Base-by-base conservation (phyloP, 371 early-diverging fungal genomes). In the Mucor racemosus region DNA sequence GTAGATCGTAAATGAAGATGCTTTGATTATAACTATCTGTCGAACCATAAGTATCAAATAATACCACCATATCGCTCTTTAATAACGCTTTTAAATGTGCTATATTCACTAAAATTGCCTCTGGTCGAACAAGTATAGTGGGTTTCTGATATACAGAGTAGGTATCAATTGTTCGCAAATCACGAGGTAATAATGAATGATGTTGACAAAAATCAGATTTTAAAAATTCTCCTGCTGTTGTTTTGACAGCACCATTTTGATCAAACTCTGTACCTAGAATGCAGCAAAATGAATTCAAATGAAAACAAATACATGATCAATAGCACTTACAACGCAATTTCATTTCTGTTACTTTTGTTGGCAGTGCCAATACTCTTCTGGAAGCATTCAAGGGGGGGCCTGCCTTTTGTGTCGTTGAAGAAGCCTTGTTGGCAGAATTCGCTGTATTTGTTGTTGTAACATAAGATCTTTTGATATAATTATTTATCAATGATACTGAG, bases 51-150 rank as follows among this genome's bases (percentile, higher is more conserved):
- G 88, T 84, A 74, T 92, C 91, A 67, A 94, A 92, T 11, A 96
- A 75, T 39, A 94, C 90, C 0, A 94, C 90, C 50, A 83, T 71
- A 72, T 96, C 94, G 31, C 91, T 89, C 62, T 92, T 92, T 54
- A 96, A 86, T 38, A 96, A 68, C 10, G 95, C 96, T 56, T 90
- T 85, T 41, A 93, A 84, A 66, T 93, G 90, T 14, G 88, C 84
- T 44, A 96, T 76, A 67, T 94, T 95, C 40, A 95, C 87, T 8
- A 96, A 73, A 56, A 96, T 92, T 1, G 94, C 94, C 57, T 92
- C 86, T 0, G 90, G 82, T 15, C 96, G 90, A 15, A 96, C 96
- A n/a, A 96, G 81, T 26, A 96, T 89, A 15, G 89, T 88, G 0
- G 95, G 94, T 72, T 92, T 86, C 69, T 94, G 92, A 68, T 94